phyloP scores from a whole-genome alignment of 2,329 filamentous ascomycete species.

The Colletotrichum sp. region DNA sequence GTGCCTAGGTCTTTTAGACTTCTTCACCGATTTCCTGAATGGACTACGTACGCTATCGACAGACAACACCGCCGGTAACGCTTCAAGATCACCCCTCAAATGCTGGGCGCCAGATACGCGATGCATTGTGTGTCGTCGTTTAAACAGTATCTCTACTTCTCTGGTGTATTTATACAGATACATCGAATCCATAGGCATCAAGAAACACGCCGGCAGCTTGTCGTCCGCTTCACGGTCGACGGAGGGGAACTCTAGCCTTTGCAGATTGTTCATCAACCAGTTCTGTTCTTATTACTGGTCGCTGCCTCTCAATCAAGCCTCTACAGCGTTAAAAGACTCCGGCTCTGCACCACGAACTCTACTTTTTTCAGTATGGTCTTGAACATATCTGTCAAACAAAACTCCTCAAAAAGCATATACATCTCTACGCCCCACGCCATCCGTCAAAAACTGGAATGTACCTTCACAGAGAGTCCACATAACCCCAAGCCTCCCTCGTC shows the following conservation, averaged over 20 bases:
- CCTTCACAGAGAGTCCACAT: not conserved
- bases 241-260: not conserved
- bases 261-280: not conserved
- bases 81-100: not conserved
- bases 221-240: not conserved
- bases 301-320: not conserved
- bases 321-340: fast-evolving
- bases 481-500: not conserved
- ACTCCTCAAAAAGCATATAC: not conserved
- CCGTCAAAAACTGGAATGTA: not conserved
- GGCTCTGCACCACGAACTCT: not conserved
- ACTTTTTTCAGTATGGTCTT: fast-evolving
- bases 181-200: not conserved
- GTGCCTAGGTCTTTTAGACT: not conserved
- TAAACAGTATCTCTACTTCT: not conserved
- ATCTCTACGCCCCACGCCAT: not conserved
- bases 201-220: not conserved
- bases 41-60: not conserved
- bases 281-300: not conserved
- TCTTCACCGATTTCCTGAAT: not conserved
- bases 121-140: no score
- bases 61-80: not conserved
- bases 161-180: not conserved
- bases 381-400: not conserved
- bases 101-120: not conserved